phyloP scores from a whole-genome alignment of 2,329 filamentous ascomycete genomes.

The Aureobasidium sp. region DNA sequence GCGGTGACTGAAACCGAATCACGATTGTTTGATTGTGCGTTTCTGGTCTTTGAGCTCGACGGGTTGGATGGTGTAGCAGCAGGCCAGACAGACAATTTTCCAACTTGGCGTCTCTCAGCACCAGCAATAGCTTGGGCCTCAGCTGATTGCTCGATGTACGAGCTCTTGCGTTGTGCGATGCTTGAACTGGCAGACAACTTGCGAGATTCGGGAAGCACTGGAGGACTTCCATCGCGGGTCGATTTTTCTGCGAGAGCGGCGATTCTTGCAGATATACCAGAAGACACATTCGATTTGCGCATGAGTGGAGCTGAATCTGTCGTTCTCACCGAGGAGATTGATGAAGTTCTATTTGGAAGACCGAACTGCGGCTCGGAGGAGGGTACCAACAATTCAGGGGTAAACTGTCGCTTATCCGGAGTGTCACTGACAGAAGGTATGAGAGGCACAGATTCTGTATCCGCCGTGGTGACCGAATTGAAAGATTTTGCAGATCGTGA shows the following conservation, averaged over 20 bases:
- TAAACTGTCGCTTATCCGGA: background rate
- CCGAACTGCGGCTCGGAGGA: background rate
- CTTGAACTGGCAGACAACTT: slow-evolving; percentile 5
- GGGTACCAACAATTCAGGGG: background rate
- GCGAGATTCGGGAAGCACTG: background rate
- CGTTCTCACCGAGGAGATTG: slow-evolving; percentile 3
- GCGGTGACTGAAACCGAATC: slow-evolving; percentile 87
- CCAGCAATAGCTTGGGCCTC: background rate
- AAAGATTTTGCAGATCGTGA: slow-evolving; percentile 20
- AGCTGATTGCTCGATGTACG: slow-evolving; percentile 1
- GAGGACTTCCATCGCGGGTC: slow-evolving; percentile 20
- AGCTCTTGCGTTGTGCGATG: slow-evolving; percentile 12
- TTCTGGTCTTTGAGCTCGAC: background rate
- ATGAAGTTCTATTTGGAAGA: background rate
- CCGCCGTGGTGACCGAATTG: slow-evolving; percentile 17
- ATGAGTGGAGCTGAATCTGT: background rate
- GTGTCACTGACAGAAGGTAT: background rate
- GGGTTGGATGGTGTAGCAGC: background rate
- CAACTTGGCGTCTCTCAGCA: background rate
- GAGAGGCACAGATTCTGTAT: background rate
- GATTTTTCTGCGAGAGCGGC: slow-evolving; percentile 78
- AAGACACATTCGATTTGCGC: slow-evolving; percentile 70
- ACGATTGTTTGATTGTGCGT: slow-evolving; percentile 34
- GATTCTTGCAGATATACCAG: slow-evolving; percentile 88
- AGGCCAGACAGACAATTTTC: slow-evolving; percentile 10